Evolutionary conservation across 148 eudicot genomes (phyloP), one percentile per base, ranked within the genome.

Genomic region (Drosera capensis): DNA sequence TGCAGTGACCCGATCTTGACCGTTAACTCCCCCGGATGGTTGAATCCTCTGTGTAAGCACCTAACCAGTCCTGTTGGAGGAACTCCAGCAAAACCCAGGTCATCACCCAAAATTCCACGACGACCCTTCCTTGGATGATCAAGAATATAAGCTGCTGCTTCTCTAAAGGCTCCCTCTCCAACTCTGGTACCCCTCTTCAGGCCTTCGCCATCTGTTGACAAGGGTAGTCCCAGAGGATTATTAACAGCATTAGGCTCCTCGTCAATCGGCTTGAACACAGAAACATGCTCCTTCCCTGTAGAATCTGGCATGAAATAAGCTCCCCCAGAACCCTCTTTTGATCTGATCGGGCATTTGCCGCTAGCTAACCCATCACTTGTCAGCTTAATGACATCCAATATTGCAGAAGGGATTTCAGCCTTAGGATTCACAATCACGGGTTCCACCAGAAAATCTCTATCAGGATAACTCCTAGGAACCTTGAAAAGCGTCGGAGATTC

Each of bases 271-370:
- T 90, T 90, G 51, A 90, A 90, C 20, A 84, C 81, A 6, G 97
- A 84, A 8, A 84, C 56, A 68, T 80, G 71, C 55, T 75, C 79
- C 25, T 55, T 43, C 36, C 84, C 87, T 1, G 67, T 46, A 29
- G 67, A 63, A 71, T 85, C 79, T 54, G 43, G 65, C 92, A 90
- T 84, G 30, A 90, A 67, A 60, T 90, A 90, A 22, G 81, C 97
- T 23, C 97, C 97, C 31, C 97, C 97, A 19, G 97, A 80, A 42
- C 97, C 97, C 59, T 90, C 95, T 12, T 86, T 49, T 19, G 97
- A 77, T 60, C 86, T 84, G 19, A 84, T 40, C 0, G 97, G 97
- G 31, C 41, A 20, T 34, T 75, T 62, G 43, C 87, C 93, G 31
- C 50, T 58, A 18, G 58, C 65, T 51, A 90, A 57, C 25, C 97